Conservation (phyloP, 495 filamentous ascomycete species). For the Penicillium silybi region DNA sequence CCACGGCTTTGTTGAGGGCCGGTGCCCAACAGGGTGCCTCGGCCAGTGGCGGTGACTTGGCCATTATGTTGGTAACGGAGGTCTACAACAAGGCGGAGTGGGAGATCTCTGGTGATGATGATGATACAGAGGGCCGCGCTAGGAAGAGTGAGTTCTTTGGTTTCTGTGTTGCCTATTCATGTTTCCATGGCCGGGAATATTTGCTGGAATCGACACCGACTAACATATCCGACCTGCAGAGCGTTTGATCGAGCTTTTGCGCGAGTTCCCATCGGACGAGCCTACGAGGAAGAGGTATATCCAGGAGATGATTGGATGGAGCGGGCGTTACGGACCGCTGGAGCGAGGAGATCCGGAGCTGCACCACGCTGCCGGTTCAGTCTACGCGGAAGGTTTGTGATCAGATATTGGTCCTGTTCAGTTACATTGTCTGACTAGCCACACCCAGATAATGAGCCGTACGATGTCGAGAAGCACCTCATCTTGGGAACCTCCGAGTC, state of each 20-base stretch:
- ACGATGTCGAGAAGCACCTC: slow-evolving; percentile 90
- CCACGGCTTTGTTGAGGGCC: slow-evolving; percentile 77
- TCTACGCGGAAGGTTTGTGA: slow-evolving; percentile 72
- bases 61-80: slow-evolving; percentile 76
- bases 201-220: neutral
- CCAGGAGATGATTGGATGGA: slow-evolving; percentile 86
- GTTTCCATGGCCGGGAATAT: neutral
- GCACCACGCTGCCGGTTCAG: slow-evolving; percentile 84
- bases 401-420: neutral
- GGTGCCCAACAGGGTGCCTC: slow-evolving; percentile 66
- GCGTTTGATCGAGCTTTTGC: slow-evolving; percentile 60
- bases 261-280: slow-evolving; percentile 76
- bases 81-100: slow-evolving; percentile 81
- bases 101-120: slow-evolving; percentile 59
- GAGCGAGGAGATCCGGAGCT: slow-evolving; percentile 93
- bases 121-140: slow-evolving; percentile 35
- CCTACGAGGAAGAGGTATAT: slow-evolving; percentile 90
- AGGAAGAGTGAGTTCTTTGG: slow-evolving; percentile 40
- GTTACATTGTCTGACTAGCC: slow-evolving; percentile 8
- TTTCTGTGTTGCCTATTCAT: neutral
- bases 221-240: slow-evolving; percentile 25
- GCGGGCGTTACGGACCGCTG: slow-evolving; percentile 74
- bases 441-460: slow-evolving; percentile 69
- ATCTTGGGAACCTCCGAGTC: slow-evolving; percentile 87
- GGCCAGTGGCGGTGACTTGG: slow-evolving; percentile 87